Conservation (phyloP, 306 rosid species). For the Fragaria nilgerrensis region DNA sequence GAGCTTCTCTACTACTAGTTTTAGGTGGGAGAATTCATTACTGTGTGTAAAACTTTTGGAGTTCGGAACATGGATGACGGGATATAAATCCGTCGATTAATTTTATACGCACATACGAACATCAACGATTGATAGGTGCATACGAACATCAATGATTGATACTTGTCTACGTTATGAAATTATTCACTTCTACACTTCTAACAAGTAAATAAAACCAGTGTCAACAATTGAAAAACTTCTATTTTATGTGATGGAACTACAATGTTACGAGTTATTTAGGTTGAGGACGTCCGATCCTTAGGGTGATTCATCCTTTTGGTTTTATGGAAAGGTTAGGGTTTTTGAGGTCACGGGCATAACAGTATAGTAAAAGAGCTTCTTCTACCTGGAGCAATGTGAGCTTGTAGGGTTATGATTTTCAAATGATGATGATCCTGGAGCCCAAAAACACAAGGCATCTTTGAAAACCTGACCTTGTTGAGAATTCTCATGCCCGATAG, state of each 20-base stretch:
- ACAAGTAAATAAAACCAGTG: neutral
- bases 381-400: neutral
- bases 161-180: too few species aligned
- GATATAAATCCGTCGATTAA: too few species aligned
- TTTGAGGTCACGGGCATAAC: neutral
- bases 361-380: neutral
- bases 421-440: slow-evolving; percentile 6
- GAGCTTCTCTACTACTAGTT: neutral
- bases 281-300: too few species aligned
- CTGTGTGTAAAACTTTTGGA: slow-evolving; percentile 19
- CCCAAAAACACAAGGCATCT: neutral
- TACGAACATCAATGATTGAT: too few species aligned
- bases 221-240: neutral
- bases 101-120: too few species aligned
- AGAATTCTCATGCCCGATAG: neutral
- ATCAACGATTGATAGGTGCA: neutral
- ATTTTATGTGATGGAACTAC: neutral
- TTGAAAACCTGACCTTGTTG: neutral
- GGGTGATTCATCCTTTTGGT: neutral
- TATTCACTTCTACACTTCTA: neutral
- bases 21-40: neutral
- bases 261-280: neutral
- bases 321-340: neutral
- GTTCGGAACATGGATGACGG: neutral
- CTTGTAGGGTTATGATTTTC: slow-evolving; percentile 16